Conservation (phyloP, 2,329 filamentous ascomycete species). For the Cladosporium velox region DNA sequence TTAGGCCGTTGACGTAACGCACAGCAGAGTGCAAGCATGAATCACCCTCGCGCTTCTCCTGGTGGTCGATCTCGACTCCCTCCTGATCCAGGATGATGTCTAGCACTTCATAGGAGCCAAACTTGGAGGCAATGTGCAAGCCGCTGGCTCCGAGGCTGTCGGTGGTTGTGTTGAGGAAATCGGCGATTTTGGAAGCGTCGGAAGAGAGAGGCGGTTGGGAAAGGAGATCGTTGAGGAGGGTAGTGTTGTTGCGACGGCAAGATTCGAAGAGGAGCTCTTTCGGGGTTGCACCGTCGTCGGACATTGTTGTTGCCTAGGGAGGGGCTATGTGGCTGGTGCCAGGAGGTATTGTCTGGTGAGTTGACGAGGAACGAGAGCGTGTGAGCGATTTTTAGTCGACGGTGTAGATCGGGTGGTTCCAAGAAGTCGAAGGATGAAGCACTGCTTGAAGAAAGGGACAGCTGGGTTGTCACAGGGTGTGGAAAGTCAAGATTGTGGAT, state of each 20-base stretch:
- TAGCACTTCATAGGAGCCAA: constrained; percentile 83
- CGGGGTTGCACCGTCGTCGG: constrained; percentile 73
- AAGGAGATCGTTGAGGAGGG: constrained; percentile 77
- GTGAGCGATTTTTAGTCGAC: background rate
- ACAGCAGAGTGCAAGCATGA: constrained; percentile 79
- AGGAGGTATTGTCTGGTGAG: background rate
- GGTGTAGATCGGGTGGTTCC: background rate
- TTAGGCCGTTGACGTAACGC: constrained; percentile 71
- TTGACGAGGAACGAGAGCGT: background rate
- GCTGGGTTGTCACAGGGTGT: background rate
- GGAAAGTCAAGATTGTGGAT: background rate
- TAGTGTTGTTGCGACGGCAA: constrained; percentile 87
- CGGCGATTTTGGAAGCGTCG: constrained; percentile 63
- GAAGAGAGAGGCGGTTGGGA: constrained; percentile 49
- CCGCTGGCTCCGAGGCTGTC: constrained; percentile 86
- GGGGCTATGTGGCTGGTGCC: background rate
- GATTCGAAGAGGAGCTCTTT: constrained; percentile 88
- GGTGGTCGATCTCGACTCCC: constrained; percentile 80
- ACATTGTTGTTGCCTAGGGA: constrained; percentile 27
- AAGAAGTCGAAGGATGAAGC: background rate
- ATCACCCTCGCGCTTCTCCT: constrained; percentile 70
- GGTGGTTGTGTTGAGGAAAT: constrained; percentile 80
- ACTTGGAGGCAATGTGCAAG: constrained; percentile 83
- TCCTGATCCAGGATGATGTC: constrained; percentile 81
- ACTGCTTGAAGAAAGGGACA: background rate